Conservation (phyloP, 2,329 filamentous ascomycete species). For the Aaosphaeria arxii region DNA sequence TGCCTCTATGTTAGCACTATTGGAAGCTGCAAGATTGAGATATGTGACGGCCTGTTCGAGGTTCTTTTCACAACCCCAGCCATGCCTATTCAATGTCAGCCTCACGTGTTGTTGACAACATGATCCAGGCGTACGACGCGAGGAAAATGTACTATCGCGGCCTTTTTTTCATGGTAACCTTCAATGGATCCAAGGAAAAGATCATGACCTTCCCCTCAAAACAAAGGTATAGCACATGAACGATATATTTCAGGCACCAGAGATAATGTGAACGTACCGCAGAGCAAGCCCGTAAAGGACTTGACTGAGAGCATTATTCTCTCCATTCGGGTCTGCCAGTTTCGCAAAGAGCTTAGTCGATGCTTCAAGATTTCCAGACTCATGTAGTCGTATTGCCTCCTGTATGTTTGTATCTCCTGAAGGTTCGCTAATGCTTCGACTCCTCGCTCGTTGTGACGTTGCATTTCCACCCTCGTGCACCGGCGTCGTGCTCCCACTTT, state of each 20-base stretch:
- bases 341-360: slow-evolving; percentile 84
- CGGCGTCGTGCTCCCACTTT: slow-evolving; percentile 29
- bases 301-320: slow-evolving; percentile 91
- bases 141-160: background rate
- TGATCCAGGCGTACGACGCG: background rate
- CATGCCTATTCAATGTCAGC: slow-evolving; percentile 61
- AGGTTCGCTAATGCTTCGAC: slow-evolving; percentile 33
- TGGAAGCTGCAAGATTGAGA: slow-evolving; percentile 83
- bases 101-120: slow-evolving; percentile 4
- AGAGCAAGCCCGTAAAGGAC: slow-evolving; percentile 92
- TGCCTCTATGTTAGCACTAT: slow-evolving; percentile 82
- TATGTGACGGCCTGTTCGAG: slow-evolving; percentile 74
- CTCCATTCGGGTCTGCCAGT: slow-evolving; percentile 77
- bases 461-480: slow-evolving; percentile 18
- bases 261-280: slow-evolving; percentile 53
- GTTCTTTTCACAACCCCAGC: slow-evolving; percentile 82
- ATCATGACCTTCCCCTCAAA: background rate
- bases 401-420: slow-evolving; percentile 66
- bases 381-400: slow-evolving; percentile 91
- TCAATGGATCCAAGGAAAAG: no score
- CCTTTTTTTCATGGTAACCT: no score
- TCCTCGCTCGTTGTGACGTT: slow-evolving; percentile 7
- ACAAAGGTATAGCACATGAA: background rate
- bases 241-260: background rate
- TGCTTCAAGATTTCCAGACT: slow-evolving; percentile 64